Evolutionary conservation across 2,329 filamentous ascomycete genomes (phyloP), one percentile per base, ranked within the genome.

Genomic region (Alternaria sp.): DNA sequence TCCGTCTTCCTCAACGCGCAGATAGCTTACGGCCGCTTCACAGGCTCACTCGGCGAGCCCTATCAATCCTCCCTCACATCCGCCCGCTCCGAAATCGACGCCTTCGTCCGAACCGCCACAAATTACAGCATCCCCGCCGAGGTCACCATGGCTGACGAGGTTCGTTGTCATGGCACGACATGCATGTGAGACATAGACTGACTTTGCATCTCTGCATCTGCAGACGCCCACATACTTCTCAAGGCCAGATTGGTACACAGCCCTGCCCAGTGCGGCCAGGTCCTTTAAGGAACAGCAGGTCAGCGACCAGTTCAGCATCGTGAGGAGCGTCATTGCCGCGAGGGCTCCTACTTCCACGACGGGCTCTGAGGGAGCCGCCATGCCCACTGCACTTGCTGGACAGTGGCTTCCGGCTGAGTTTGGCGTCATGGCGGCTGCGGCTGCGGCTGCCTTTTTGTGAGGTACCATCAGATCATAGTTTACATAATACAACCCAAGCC

Each of bases 221-320:
- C 28, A 30, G 4, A 71, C 68, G 3, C 70, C 69, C 12, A 71
- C 70, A 6, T 72, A 64, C 54, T 67, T 65, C 30, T 68, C 64
- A 18, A 61, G 55, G 34, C 74, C 74, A 25, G 57, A 65, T 12
- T 76, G 74, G 74, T 76, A 76, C 22, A 66, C 64, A 14, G 72
- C 74, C 54, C 62, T 76, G 52, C 74, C 74, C 25, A 70, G 62
- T 36, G 62, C 62, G 20, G 74, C 65, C n/a, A 55, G 66, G 27
- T 58, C 61, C 25, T 76, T 75, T 57, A 76, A 76, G 64, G 74
- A 76, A 55, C 64, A 68, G 48, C 73, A 75, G 64, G 73, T 75
- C 11, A 52, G 51, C 11, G 69, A 74, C 46, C 70, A 76, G 62
- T 76, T 73, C 51, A 74, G 71, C 38, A 71, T 73, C 45, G 65